Base-by-base conservation (phyloP, 2,329 filamentous ascomycete species). In the Trichoderma pleuroti region DNA sequence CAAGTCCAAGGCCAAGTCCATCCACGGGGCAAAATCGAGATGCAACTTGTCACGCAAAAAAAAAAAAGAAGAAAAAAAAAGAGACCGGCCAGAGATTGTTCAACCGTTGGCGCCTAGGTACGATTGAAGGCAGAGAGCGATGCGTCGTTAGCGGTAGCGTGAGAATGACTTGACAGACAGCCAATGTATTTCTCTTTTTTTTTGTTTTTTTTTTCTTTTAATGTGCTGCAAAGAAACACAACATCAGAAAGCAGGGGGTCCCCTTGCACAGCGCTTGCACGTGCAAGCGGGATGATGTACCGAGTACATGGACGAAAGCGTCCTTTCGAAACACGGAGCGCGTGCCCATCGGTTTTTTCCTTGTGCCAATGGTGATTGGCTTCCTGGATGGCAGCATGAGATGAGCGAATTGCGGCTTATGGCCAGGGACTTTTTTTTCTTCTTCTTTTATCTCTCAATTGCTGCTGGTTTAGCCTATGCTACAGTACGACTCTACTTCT, bases 211-310 rank as follows among this genome's bases (percentile, higher is more conserved):
- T 32, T 49, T 16, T 49, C 24, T 64, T 46, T 24, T 52, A 5
- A 18, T 34, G 42, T 5, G n/a, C 28, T 32, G 18, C 46, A 42
- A 56, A 49, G 42, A 21, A 21, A 49, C 42, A 46, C 21, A 56
- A 61, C 32, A 56, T 69, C 67, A 63, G 46, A 56, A 69, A 69
- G 67, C 67, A 59, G 67, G 65, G 66, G 54, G 12, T 9, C 21
- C 49, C 49, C n/a, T 61, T 57, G 34, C 21, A 46, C 42, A 46
- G 21, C 5, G 26, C 32, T 56, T 56, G 67, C 67, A 69, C 67
- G 59, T 69, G 67, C 46, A 54, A 68, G 24, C 65, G 30, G 24
- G 30, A 59, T 34, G 54, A 32, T 54, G 66, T 69, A 69, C 57
- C 56, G 24, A 61, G 30, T 69, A 62, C 66, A 21, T 68, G n/a